Evolutionary conservation across 805 yeast genomes (phyloP).

Genomic region (Saitoella complicata): DNA sequence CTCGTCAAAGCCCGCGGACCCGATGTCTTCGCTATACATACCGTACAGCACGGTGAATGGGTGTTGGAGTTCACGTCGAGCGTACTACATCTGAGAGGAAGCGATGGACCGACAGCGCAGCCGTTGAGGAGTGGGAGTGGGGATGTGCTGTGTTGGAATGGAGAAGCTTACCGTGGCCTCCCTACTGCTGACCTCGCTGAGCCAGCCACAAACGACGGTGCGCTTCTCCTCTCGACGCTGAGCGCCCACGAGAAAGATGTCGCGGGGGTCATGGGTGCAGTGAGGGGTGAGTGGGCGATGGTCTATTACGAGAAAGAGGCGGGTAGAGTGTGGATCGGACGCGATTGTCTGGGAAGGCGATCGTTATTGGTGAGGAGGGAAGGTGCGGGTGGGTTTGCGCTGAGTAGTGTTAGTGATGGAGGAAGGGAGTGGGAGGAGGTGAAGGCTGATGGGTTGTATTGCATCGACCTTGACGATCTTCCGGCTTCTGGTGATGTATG

Average conservation of each 20-base stretch:
- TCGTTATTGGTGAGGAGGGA: conserved; percentile 34
- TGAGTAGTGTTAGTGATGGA: conserved; percentile 9
- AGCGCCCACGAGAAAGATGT: conserved; percentile 1
- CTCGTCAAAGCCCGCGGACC: conserved; percentile 17
- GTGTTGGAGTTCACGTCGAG: conserved; percentile 35
- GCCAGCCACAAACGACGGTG: conserved; percentile 41
- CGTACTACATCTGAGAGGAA: conserved; percentile 51
- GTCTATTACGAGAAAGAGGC: conserved; percentile 27
- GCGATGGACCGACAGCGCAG: conserved; percentile 60
- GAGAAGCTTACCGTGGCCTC: conserved; percentile 61
- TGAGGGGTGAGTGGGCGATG: conserved; percentile 76
- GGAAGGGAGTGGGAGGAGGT: conserved; percentile 31
- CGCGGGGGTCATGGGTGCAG: conserved; percentile 29
- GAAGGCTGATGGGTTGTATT: conserved; percentile 33
- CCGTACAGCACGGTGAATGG: neutral
- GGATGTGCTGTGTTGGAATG: conserved; percentile 61
- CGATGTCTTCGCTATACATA: conserved; percentile 10
- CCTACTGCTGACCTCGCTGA: neutral
- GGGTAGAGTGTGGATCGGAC: conserved; percentile 47
- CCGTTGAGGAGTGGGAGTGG: conserved; percentile 31
- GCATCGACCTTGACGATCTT: conserved; percentile 21
- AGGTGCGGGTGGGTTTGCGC: conserved; percentile 3
- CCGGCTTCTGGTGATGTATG: neutral
- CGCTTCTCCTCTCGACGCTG: conserved; percentile 30
- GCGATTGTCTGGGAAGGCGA: conserved; percentile 71